Evolutionary conservation across 2,329 filamentous ascomycete species (phyloP), one percentile per base, ranked within the genome.

Genomic region (Nannizzia gypsea): DNA sequence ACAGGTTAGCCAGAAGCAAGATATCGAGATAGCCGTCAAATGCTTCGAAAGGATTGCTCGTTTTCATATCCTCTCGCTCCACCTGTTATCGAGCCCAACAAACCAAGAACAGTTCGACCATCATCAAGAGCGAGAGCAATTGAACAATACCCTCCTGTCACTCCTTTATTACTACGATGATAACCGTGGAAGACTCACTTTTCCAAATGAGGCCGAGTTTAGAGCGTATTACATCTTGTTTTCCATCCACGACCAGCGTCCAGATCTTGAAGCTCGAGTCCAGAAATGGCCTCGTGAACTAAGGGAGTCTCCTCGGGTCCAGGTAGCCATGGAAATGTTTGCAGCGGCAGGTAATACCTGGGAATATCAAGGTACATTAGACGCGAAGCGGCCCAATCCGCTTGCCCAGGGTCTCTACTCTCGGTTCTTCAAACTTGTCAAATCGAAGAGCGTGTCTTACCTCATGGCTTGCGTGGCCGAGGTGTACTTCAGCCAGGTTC

Each of bases 391-490:
- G 54, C 72, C 72, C 3, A 80, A 81, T 64, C 71, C 78, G 6
- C 77, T 83, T 59, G 82, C 81, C 5, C 81, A 82, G 63, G 79
- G 80, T 26, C 82, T 85, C 62, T 83, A 80, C 69, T 71, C 77
- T 55, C 73, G 75, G 1, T 85, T 85, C 64, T 86, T 83, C 76
- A 75, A 73, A 8, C 66, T 83, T 17, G 69, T 86, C 46, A 74
- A 75, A 59, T 85, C 82, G 0, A 74, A 74, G 2, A 73, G 76
- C 34, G 77, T 83, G 1, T 81, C 83, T 0, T 86, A 85, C 65
- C 71, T 85, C 6, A 82, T 84, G 79, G 83, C 80, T 6, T 86
- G 83, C 69, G 81, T 84, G 24, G 81, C 82, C 0, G 83, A 86
- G 65, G 79, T 84, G 9, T 81, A 81, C 63, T 86, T 86, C 70